Percentiles rank a stretch among this genome's conserved stretches.
These are phyloP conservation scores for Sutorius eximius DNA, from an alignment of 1,284 basidiomycete species.

Conservation along the genomic window DNA sequence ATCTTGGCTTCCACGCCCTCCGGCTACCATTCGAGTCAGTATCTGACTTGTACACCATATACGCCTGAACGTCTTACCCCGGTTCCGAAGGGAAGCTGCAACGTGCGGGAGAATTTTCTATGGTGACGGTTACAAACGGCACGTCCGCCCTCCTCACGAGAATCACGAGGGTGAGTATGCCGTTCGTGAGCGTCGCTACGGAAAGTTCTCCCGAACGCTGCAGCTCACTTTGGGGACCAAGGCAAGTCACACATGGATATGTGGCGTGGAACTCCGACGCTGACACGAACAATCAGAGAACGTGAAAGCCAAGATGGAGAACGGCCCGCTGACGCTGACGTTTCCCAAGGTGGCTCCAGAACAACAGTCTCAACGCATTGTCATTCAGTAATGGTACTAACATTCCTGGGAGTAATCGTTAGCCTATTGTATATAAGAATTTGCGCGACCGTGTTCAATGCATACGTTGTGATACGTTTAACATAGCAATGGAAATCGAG, in stretches of 20 bases:
- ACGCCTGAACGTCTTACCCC: background rate
- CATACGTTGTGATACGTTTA: too few species aligned
- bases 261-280: background rate
- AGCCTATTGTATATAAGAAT: too few species aligned
- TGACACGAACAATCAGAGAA: background rate
- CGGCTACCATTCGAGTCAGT: background rate
- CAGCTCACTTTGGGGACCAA: background rate
- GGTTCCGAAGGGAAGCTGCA: background rate
- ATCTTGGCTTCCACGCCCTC: constrained; percentile 11
- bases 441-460: too few species aligned
- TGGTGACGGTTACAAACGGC: background rate
- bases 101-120: background rate
- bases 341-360: background rate
- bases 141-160: background rate
- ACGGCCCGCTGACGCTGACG: constrained; percentile 2
- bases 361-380: constrained; percentile 2
- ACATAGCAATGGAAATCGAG: too few species aligned
- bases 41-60: background rate
- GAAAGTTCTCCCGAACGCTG: background rate
- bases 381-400: constrained; percentile 2
- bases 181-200: constrained; percentile 1
- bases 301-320: constrained; percentile 9
- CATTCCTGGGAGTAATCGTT: too few species aligned
- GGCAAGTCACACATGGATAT: background rate
- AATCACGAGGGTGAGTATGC: background rate